Conservation (phyloP, 202 grass and related monocot species). For the Eragrostis tef region DNA sequence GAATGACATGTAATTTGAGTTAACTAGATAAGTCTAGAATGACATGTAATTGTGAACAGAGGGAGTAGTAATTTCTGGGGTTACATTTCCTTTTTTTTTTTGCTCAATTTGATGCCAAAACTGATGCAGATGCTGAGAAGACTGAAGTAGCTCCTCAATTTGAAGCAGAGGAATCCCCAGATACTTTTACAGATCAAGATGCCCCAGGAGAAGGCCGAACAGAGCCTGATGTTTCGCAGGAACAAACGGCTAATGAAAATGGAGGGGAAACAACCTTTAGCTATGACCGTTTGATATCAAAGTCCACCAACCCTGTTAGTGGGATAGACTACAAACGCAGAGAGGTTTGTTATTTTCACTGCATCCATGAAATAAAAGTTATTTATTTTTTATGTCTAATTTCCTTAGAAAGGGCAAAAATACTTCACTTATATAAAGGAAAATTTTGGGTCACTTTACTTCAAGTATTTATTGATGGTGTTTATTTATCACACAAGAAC, state of each 20-base stretch:
- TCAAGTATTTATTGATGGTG: neutral
- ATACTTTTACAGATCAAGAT: constrained; percentile 46
- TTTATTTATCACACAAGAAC: neutral
- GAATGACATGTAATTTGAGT: too few relatives aligned
- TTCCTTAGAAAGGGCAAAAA: neutral
- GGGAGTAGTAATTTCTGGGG: too few relatives aligned
- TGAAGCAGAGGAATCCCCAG: constrained; percentile 43
- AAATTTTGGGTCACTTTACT: neutral
- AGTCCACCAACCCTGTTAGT: constrained; percentile 73
- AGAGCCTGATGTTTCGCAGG: constrained; percentile 61
- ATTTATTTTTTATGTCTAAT: neutral
- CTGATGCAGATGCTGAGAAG: constrained; percentile 57
- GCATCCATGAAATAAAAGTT: constrained; percentile 40
- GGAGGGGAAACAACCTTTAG: constrained; percentile 74
- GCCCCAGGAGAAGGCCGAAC: constrained; percentile 39
- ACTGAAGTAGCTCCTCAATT: constrained; percentile 47
- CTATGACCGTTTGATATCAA: constrained; percentile 84
- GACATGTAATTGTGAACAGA: too few relatives aligned
- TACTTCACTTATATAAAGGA: neutral
- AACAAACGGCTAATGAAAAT: constrained; percentile 62
- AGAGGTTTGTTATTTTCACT: constrained; percentile 66
- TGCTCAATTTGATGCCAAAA: constrained; percentile 19
- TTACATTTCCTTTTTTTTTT: neutral
- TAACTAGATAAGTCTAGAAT: too few relatives aligned
- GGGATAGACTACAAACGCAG: constrained; percentile 86